These are phyloP conservation scores for Ogataea methanolica DNA, from an alignment of 805 yeast species.

Conservation along the genomic window DNA sequence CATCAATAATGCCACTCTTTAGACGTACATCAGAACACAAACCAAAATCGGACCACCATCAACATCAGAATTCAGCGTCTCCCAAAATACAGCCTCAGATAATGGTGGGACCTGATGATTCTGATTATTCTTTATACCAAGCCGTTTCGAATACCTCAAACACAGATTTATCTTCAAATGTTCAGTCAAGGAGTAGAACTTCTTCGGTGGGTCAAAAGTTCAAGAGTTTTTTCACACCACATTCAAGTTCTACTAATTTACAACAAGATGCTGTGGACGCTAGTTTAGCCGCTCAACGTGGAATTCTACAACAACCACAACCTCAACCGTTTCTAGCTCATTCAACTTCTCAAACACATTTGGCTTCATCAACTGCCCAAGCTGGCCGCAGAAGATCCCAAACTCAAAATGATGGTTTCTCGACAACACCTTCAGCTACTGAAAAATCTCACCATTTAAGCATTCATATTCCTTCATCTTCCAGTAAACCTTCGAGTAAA, in stretches of 20 bases:
- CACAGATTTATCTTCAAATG: slow-evolving; percentile 11
- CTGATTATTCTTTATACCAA: slow-evolving; percentile 22
- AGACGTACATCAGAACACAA: slow-evolving; percentile 10
- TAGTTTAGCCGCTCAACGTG: neutral
- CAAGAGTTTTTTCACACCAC: slow-evolving; percentile 25
- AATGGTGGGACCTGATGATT: slow-evolving; percentile 18
- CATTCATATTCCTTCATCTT: too few relatives aligned
- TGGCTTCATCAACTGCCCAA: slow-evolving; percentile 11
- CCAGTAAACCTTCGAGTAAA: too few relatives aligned
- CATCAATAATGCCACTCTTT: slow-evolving; percentile 15
- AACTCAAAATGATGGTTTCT: neutral
- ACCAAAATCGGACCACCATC: slow-evolving; percentile 3
- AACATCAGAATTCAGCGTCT: slow-evolving; percentile 3
- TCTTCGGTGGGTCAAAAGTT: slow-evolving; percentile 28
- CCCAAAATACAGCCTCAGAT: slow-evolving; percentile 13
- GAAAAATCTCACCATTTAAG: too few relatives aligned
- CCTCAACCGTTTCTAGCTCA: neutral
- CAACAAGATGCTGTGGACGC: slow-evolving; percentile 7
- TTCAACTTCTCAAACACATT: neutral
- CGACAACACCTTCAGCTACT: neutral
- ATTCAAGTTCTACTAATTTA: slow-evolving; percentile 13
- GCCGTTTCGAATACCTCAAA: slow-evolving; percentile 19
- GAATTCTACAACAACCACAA: neutral
- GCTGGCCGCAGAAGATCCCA: slow-evolving; percentile 1
- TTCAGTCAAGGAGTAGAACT: slow-evolving; percentile 19